phyloP scores from a whole-genome alignment of 2,329 filamentous ascomycete genomes.

The Phoma sp. region DNA sequence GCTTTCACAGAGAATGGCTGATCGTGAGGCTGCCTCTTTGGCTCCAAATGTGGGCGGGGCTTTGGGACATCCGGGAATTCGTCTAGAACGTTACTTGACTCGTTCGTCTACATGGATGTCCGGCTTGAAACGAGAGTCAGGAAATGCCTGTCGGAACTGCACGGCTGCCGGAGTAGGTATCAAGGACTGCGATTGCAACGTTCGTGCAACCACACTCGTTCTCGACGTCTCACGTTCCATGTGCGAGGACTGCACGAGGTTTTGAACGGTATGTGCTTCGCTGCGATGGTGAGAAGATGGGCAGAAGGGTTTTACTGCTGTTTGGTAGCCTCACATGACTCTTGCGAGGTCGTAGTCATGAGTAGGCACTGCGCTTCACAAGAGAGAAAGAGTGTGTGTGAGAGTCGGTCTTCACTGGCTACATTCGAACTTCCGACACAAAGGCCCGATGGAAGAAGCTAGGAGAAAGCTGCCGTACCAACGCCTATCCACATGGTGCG shows the following conservation, averaged over 20 bases:
- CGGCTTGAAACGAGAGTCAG: constrained; percentile 25
- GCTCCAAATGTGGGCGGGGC: constrained; percentile 20
- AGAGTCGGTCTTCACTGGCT: neutral
- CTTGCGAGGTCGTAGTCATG: neutral
- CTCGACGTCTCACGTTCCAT: constrained; percentile 21
- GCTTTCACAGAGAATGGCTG: neutral
- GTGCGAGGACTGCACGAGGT: constrained; percentile 3
- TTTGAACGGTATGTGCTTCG: neutral
- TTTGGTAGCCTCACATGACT: neutral
- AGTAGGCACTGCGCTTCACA: neutral
- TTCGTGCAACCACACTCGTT: constrained; percentile 16
- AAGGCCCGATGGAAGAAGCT: constrained; percentile 31
- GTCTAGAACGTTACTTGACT: constrained; percentile 36
- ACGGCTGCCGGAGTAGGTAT: constrained; percentile 18
- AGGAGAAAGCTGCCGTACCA: constrained; percentile 16
- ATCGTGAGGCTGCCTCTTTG: constrained; percentile 10
- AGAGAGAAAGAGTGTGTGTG: neutral
- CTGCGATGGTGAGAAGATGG: neutral
- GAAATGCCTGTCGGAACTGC: constrained; percentile 20
- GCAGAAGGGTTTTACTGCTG: neutral
- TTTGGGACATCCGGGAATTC: constrained; percentile 15
- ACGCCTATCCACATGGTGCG: constrained; percentile 14
- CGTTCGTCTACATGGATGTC: constrained; percentile 20
- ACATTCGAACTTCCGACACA: constrained; percentile 14
- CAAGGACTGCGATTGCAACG: constrained; percentile 18